Evolutionary conservation across 2,329 filamentous ascomycete species (phyloP), one percentile per base, ranked within the genome.

Genomic region (Paracoccidioides lutzii): DNA sequence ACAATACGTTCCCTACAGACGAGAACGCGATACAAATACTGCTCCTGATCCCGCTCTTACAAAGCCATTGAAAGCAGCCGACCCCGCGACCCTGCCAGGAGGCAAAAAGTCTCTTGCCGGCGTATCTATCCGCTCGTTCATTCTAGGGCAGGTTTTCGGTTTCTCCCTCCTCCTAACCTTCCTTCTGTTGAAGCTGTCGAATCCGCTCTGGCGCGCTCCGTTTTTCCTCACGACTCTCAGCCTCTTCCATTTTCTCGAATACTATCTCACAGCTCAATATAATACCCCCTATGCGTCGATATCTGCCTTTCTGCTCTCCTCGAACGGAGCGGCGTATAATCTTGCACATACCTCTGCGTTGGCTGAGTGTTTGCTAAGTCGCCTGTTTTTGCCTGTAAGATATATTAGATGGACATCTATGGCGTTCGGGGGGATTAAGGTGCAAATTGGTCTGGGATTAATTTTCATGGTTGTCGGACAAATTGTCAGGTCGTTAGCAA

Each of bases 171-270:
- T 66, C 33, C 53, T 69, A 10, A 64, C 69, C 4, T 15, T 66
- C 54, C 56, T 69, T 8, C 59, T 65, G 49, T 57, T 65, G 53
- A 58, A 63, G 46, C 60, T 56, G 40, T 58, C 59, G 10, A 73
- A 66, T 43, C 69, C 73, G 4, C 66, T 81, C 55, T 86, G 82
- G 82, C 75, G 82, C 28, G 68, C 81, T 0, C 76, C 78, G 7
- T 76, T 80, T 63, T 76, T 77, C 66, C 61, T 77, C 57, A 60
- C 69, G 41, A 75, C 82, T 12, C 83, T 97, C 50, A 80, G 84
- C 32, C 64, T 85, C 35, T 97, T 97, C 74, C 93, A 98, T 76
- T 97, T 95, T 73, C 83, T 97, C 70, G 93, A 98, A 73, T 98
- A 90, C 76, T 95, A 84, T 78, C 88, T 84, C 37, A 96, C 91